A percentile compares a stretch with the other conserved stretches of the same genome.
Conservation (phyloP, 2,329 filamentous ascomycete species). For the Epichloe hybrida region DNA sequence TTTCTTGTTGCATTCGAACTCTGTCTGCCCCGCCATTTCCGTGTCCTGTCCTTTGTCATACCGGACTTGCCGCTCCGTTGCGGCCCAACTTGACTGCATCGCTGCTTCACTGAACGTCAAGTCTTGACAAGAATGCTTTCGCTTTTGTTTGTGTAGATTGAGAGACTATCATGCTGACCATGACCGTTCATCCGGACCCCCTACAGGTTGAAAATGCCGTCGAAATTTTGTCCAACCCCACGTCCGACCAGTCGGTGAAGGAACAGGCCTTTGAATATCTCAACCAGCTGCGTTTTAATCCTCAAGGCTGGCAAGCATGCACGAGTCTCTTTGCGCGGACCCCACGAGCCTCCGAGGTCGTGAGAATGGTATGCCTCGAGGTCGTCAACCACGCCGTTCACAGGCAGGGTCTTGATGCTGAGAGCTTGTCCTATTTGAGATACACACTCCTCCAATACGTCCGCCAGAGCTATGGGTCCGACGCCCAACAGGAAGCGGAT, state of each 20-base stretch:
- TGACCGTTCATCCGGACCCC: neutral
- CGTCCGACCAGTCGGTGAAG: constrained; percentile 62
- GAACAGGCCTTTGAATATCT: constrained; percentile 72
- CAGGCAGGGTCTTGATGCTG: constrained; percentile 58
- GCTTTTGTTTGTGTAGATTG: neutral
- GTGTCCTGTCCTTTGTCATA: neutral
- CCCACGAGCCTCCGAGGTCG: constrained; percentile 65
- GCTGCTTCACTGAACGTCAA: neutral
- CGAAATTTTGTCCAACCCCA: constrained; percentile 78
- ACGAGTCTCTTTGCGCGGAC: constrained; percentile 70
- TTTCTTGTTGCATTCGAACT: neutral
- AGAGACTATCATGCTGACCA: constrained; percentile 1
- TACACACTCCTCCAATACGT: constrained; percentile 74
- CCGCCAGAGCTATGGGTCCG: constrained; percentile 55
- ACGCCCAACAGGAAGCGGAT: constrained; percentile 49
- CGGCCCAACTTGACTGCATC: neutral
- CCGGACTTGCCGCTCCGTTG: neutral
- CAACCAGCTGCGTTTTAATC: constrained; percentile 64
- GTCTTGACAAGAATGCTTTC: neutral
- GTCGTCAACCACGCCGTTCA: constrained; percentile 87
- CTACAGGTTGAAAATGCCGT: constrained; percentile 83
- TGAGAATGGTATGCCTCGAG: constrained; percentile 80
- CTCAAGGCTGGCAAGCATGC: constrained; percentile 83
- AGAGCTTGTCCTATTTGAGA: constrained; percentile 63
- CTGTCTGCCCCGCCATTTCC: neutral